Conservation (phyloP, 2,329 filamentous ascomycete genomes). For the Didymosphaeria variabile region DNA sequence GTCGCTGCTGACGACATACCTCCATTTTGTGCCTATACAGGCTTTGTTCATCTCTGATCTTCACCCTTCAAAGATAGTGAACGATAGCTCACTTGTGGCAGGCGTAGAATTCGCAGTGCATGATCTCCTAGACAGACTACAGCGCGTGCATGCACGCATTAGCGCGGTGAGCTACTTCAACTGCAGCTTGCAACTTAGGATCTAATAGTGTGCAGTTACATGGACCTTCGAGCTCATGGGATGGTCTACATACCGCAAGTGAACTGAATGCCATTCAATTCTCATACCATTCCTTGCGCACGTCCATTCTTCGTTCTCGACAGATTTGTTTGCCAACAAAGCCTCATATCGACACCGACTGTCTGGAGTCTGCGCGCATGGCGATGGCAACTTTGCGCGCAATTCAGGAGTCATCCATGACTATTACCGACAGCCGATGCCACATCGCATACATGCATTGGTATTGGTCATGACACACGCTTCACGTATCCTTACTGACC, state of each 20-base stretch:
- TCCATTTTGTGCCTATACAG: constrained; percentile 29
- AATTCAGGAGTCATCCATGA: constrained; percentile 24
- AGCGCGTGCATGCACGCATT: constrained; percentile 24
- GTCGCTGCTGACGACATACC: constrained; percentile 25
- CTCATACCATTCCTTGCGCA: constrained; percentile 32
- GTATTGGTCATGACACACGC: constrained; percentile 14
- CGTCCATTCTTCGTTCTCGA: constrained; percentile 29
- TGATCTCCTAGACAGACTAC: constrained; percentile 24
- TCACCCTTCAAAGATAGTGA: constrained; percentile 24
- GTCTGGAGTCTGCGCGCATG: constrained; percentile 26
- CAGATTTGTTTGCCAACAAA: constrained; percentile 26
- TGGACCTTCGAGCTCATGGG: constrained; percentile 25
- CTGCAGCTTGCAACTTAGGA: not conserved
- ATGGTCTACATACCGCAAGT: constrained; percentile 24
- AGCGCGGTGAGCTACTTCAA: constrained; percentile 16
- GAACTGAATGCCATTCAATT: constrained; percentile 33
- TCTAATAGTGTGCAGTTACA: constrained; percentile 19
- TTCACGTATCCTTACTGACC: not conserved
- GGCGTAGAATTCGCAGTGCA: constrained; percentile 24
- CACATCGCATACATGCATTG: constrained; percentile 32
- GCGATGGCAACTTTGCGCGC: constrained; percentile 26
- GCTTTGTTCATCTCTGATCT: constrained; percentile 26
- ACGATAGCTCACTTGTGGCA: constrained; percentile 21
- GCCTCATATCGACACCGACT: constrained; percentile 22
- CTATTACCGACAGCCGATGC: constrained; percentile 21